These are phyloP conservation scores for Pleomassaria siparia DNA, from an alignment of 2,329 filamentous ascomycete species.

Conservation along the genomic window DNA sequence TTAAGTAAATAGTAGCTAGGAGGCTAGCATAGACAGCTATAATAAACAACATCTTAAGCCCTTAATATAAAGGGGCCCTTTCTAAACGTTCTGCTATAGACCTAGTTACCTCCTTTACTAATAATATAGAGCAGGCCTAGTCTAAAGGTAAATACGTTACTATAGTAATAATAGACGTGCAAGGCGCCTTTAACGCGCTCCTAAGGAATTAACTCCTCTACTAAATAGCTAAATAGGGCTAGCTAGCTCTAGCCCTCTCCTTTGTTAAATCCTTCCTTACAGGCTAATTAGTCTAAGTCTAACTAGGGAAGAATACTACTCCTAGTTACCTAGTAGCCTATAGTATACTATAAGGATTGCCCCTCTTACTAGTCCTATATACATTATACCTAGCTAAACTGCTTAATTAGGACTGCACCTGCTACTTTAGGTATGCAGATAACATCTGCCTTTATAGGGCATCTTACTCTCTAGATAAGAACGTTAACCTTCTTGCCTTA, in stretches of 20 bases:
- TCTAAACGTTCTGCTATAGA: neutral
- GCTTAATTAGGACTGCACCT: neutral
- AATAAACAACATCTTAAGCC: neutral
- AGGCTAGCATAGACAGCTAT: neutral
- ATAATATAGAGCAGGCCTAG: neutral
- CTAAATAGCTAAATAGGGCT: neutral
- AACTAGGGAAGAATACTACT: neutral
- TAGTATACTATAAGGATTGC: neutral
- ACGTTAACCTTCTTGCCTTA: neutral
- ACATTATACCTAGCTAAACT: neutral
- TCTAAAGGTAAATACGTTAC: neutral
- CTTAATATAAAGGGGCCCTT: neutral
- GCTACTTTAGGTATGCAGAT: neutral
- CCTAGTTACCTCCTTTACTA: neutral
- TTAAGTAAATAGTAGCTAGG: neutral
- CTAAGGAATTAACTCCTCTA: neutral
- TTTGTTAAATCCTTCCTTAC: neutral
- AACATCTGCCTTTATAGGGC: neutral
- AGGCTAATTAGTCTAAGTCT: neutral
- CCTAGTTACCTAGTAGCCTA: neutral
- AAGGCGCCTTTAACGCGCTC: neutral
- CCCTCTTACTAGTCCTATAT: neutral
- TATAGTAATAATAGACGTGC: neutral
- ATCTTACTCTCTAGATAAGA: neutral
- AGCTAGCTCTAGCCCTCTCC: neutral